Conservation (phyloP, 768 basidiomycete species). For the Trametes gibbosa region DNA sequence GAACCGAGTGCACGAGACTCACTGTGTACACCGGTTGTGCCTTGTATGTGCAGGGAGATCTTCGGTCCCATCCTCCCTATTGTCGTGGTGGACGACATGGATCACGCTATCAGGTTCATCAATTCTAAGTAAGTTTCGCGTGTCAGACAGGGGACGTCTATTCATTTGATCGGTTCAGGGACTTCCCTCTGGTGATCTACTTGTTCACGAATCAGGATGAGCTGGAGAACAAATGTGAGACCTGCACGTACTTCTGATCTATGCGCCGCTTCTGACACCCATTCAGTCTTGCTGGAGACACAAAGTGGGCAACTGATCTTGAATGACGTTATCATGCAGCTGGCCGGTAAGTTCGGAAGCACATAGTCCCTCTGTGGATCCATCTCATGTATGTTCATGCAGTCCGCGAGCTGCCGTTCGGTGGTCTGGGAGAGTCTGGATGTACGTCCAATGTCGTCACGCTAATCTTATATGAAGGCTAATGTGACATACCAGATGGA, state of each 20-base stretch:
- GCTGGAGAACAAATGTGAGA: conserved; percentile 28
- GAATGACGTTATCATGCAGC: conserved; percentile 60
- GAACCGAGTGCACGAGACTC: neutral
- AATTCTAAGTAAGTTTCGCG: conserved; percentile 42
- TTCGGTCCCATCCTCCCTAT: conserved; percentile 74
- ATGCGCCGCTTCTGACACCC: neutral
- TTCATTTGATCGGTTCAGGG: conserved; percentile 32
- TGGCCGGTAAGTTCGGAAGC: conserved; percentile 37
- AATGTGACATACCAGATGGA: conserved; percentile 42
- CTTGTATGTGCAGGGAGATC: conserved; percentile 48
- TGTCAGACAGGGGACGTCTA: neutral
- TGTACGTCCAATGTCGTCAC: conserved; percentile 39
- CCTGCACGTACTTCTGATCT: neutral
- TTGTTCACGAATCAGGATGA: conserved; percentile 52
- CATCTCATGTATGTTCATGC: conserved; percentile 4
- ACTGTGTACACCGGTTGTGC: neutral
- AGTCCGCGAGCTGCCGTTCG: conserved; percentile 46
- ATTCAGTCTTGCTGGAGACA: conserved; percentile 51
- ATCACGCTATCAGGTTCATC: conserved; percentile 56
- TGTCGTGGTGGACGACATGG: conserved; percentile 51
- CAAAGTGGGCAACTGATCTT: conserved; percentile 54
- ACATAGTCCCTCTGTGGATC: neutral
- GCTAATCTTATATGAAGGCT: neutral
- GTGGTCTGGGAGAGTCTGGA: conserved; percentile 62
- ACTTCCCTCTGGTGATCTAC: conserved; percentile 62